Base-by-base conservation (phyloP, 805 yeast species). In the Cephaloascus albidus region DNA sequence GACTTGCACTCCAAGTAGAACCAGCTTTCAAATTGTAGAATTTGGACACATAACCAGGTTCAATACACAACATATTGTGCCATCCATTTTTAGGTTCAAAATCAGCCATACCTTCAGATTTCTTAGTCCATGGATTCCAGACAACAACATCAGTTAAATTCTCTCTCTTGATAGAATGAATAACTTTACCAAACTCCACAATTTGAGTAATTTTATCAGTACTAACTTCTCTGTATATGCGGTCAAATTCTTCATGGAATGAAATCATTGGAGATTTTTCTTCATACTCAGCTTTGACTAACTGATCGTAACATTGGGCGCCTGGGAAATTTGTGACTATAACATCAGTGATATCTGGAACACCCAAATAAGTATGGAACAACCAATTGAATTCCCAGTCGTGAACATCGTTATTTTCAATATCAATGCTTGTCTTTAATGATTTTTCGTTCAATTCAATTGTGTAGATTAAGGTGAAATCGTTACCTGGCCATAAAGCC, bases 121-220 rank as follows among this genome's bases (percentile, higher is more conserved):
- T 85, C 41, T 82, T 72, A 47, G 75, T 68, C 98, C 97, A 93
- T 30, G 98, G 98, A 60, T 93, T 93, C 98, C 98, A 93, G 40
- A 93, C 97, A 37, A 93, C 97, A 4, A 74, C 66, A 46, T 75
- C 80, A 0, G 75, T 78, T 48, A 85, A 65, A 50, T 81, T 81
- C 14, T 62, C 63, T 53, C 95, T 72, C 39, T 74, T 66, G 28
- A 90, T 59, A 33, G 84, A 78, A 55, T 81, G 82, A 37, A 78
- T 57, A 5, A 86, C 89, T 45, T 76, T 72, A 36, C 90, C 93
- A 40, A 72, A 70, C 43, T 76, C 80, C 36, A 81, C 77, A 38
- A 89, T 79, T 53, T 82, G 87, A 32, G 85, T 63, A 4, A 70
- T 45, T 52, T 79, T 80, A 4, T 61, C 64, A 18, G 63, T 60